A percentile compares a stretch with the other conserved stretches of the same genome.
Evolutionary conservation across 2,329 filamentous ascomycete species (phyloP).

Genomic region (Byssochlamys sp.): DNA sequence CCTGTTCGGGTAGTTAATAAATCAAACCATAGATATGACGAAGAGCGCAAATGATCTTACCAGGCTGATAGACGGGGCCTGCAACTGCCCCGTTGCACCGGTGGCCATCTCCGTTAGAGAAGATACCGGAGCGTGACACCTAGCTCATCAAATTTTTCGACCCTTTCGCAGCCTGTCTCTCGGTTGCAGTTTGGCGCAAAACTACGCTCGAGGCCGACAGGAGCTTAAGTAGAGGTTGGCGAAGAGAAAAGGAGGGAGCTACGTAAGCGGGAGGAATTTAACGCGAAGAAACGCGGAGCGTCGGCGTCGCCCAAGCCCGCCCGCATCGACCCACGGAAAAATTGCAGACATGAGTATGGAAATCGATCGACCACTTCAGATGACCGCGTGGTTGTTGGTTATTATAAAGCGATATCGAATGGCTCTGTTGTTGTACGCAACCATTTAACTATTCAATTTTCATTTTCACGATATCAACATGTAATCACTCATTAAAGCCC

Average conservation of each 20-base stretch:
- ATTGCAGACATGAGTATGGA: too few relatives aligned
- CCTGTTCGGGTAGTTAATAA: conserved; percentile 29
- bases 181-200: too few relatives aligned
- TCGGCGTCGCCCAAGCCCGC: too few relatives aligned
- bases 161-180: neutral
- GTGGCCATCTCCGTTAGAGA: neutral
- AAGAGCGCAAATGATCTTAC: conserved; percentile 13
- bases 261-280: neutral
- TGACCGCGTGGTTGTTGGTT: too few relatives aligned
- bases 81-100: conserved; percentile 10
- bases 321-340: too few relatives aligned
- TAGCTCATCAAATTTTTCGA: neutral
- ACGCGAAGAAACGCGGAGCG: too few relatives aligned
- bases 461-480: neutral
- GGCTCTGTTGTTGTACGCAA: too few relatives aligned
- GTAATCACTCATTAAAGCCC: conserved; percentile 6
- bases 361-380: too few relatives aligned
- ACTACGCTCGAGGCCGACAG: neutral
- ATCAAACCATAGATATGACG: neutral
- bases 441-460: too few relatives aligned
- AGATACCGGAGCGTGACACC: neutral
- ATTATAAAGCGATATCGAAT: too few relatives aligned
- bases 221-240: neutral
- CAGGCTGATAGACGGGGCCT: conserved; percentile 27
- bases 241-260: neutral